phyloP scores from a whole-genome alignment of 2,329 filamentous ascomycete species.

The Allantophomopsis cytisporea region DNA sequence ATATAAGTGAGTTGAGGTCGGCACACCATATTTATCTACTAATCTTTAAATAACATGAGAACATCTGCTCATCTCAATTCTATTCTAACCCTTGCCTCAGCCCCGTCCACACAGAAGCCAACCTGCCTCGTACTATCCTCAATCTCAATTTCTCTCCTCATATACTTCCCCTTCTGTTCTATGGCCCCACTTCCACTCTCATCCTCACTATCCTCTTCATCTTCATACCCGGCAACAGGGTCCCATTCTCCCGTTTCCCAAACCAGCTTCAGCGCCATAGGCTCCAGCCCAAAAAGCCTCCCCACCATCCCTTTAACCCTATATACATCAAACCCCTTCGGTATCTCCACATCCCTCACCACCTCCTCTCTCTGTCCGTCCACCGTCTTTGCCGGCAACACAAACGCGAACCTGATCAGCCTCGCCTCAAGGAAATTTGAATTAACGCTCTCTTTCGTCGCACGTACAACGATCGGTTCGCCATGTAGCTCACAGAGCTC shows the following conservation, averaged over 20 bases:
- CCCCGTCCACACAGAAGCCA: conserved; percentile 69
- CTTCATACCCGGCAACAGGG: conserved; percentile 51
- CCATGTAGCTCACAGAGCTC: conserved; percentile 69
- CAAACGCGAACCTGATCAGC: conserved; percentile 52
- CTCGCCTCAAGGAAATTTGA: conserved; percentile 74
- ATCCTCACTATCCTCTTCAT: conserved; percentile 39
- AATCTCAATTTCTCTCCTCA: conserved; percentile 69
- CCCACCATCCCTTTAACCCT: conserved; percentile 67
- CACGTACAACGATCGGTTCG: conserved; percentile 47
- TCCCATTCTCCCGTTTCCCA: conserved; percentile 93
- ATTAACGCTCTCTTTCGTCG: conserved; percentile 37
- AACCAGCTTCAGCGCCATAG: conserved; percentile 52
- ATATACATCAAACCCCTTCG: conserved; percentile 69
- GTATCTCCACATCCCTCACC: conserved; percentile 33
- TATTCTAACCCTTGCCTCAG: conserved; percentile 57
- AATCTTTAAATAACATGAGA: no score
- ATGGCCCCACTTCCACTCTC: conserved; percentile 10
- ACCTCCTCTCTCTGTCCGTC: conserved; percentile 7
- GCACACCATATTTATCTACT: no score
- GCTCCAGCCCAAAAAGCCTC: conserved; percentile 50
- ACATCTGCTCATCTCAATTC: conserved; percentile 24
- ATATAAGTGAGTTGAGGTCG: no score
- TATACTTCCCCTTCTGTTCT: conserved; percentile 39
- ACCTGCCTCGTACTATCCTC: conserved; percentile 68
- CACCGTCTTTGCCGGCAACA: conserved; percentile 8